A percentile compares a stretch with the other conserved stretches of the same genome.
Evolutionary conservation across 306 rosid genomes (phyloP).

Genomic region (Comarum palustre): DNA sequence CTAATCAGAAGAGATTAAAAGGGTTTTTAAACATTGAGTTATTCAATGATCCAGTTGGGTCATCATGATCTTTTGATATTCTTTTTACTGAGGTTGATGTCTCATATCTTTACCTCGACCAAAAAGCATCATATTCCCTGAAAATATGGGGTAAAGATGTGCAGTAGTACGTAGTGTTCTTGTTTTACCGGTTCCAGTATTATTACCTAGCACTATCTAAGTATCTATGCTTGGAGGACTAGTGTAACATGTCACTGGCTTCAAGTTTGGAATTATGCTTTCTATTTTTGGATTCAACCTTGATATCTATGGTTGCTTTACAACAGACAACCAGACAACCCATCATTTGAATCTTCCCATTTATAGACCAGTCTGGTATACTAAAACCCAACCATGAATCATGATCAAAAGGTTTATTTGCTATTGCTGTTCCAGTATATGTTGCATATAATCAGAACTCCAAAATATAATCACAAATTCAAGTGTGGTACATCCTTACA

Average conservation of each 20-base stretch:
- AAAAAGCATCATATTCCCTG: slow-evolving; percentile 1
- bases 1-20: background rate
- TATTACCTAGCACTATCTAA: background rate
- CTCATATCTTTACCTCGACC: slow-evolving; percentile 12
- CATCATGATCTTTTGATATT: slow-evolving; percentile 1
- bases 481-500: background rate
- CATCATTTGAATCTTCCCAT: background rate
- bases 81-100: slow-evolving; percentile 10
- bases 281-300: background rate
- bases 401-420: background rate
- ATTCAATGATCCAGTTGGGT: background rate
- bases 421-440: background rate
- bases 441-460: background rate
- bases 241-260: background rate
- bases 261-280: background rate
- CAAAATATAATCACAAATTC: background rate
- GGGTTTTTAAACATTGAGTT: background rate
- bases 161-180: background rate
- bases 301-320: background rate
- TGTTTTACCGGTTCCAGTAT: background rate
- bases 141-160: slow-evolving; percentile 5
- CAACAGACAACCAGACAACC: slow-evolving; percentile 6
- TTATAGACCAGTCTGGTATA: background rate
- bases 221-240: background rate
- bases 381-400: background rate